Evolutionary conservation across 768 basidiomycete species (phyloP).

Genomic region (Pulveroboletus sp.): DNA sequence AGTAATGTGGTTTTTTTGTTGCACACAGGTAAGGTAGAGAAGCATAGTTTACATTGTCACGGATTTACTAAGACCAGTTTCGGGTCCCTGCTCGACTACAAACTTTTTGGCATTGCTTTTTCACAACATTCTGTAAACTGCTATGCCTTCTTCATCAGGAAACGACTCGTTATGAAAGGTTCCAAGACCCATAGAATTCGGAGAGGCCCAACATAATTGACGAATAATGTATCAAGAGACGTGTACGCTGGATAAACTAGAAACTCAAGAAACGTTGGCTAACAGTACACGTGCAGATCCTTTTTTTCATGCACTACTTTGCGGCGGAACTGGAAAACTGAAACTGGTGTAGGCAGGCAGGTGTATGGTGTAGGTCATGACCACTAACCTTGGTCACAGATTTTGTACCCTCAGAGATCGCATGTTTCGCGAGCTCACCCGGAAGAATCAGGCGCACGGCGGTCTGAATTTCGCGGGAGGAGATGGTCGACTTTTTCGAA

Average conservation of each 20-base stretch:
- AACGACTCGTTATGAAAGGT: not conserved
- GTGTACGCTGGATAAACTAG: constrained; percentile 14
- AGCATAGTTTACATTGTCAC: too few species aligned
- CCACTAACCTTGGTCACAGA: constrained; percentile 76
- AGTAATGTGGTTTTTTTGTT: too few species aligned
- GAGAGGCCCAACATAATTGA: constrained; percentile 11
- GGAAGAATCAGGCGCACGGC: constrained; percentile 95
- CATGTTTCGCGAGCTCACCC: constrained; percentile 82
- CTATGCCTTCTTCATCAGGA: too few species aligned
- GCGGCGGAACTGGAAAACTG: constrained; percentile 71
- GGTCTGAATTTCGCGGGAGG: constrained; percentile 97
- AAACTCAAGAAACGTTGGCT: constrained; percentile 19
- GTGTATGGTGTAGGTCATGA: not conserved
- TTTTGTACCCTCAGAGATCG: constrained; percentile 83
- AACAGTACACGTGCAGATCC: constrained; percentile 23
- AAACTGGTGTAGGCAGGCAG: constrained; percentile 10
- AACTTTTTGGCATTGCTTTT: too few species aligned
- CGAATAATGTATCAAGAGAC: constrained; percentile 19
- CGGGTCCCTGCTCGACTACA: too few species aligned
- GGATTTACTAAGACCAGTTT: too few species aligned
- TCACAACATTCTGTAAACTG: too few species aligned
- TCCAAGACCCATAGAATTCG: not conserved
- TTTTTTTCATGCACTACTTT: constrained; percentile 42
- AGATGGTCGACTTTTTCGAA: constrained; percentile 98
- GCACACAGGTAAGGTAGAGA: too few species aligned